A percentile compares a stretch with the other conserved stretches of the same genome.
Conservation (phyloP, 306 rosid species). For the Castanopsis chinensis region DNA sequence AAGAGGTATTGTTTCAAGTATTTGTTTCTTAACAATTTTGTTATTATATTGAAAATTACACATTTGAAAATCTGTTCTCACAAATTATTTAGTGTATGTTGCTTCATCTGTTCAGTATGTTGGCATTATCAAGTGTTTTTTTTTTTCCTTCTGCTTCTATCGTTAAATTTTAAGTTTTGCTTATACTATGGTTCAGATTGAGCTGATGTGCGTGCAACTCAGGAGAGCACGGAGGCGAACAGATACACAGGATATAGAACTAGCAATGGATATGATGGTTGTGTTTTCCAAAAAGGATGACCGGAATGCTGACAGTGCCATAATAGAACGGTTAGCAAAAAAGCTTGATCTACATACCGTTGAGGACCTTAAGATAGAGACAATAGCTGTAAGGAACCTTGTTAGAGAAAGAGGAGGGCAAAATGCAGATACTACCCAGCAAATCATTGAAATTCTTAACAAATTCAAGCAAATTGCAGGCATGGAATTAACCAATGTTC, state of each 20-base stretch:
- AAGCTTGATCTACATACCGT: conserved; percentile 64
- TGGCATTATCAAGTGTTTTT: background rate
- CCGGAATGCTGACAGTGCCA: conserved; percentile 66
- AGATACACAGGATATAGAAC: conserved; percentile 89
- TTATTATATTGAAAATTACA: background rate
- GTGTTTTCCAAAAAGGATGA: conserved; percentile 58
- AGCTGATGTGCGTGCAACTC: conserved; percentile 78
- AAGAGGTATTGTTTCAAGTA: no score
- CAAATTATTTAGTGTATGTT: no score
- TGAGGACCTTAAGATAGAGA: conserved; percentile 67
- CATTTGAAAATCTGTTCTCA: no score
- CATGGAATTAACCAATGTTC: conserved; percentile 43
- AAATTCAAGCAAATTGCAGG: conserved; percentile 60
- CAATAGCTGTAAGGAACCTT: conserved; percentile 53
- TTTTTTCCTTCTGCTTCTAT: background rate
- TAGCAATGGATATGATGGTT: conserved; percentile 91
- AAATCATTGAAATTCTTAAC: conserved; percentile 54
- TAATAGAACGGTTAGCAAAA: conserved; percentile 66
- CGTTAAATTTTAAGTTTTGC: conserved; percentile 12
- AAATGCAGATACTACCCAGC: conserved; percentile 47
- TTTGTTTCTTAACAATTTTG: no score
- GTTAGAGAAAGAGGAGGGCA: conserved; percentile 53
- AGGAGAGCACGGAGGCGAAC: conserved; percentile 61
- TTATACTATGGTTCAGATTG: conserved; percentile 53
- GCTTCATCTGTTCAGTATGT: background rate